These are phyloP conservation scores for Sphagnum contortum DNA, from an alignment of 225 moss, liverwort and hornwort species.

Conservation along the genomic window DNA sequence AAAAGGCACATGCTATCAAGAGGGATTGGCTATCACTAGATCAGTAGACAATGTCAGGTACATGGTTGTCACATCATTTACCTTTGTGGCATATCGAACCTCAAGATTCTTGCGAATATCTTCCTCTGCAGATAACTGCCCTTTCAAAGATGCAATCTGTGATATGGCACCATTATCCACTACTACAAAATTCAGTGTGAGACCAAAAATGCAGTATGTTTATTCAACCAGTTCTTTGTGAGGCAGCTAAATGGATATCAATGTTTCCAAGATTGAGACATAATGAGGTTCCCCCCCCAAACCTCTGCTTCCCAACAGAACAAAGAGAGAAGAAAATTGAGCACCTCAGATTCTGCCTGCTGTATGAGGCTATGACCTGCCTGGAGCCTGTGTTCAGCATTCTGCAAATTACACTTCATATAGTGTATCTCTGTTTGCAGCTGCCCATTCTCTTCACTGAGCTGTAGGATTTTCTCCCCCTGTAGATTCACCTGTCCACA, in stretches of 20 bases:
- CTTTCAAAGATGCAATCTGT: slow-evolving; percentile 48
- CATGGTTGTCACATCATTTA: slow-evolving; percentile 3
- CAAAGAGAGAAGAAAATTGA: neutral
- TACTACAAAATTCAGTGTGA: too few relatives aligned
- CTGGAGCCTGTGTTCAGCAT: slow-evolving; percentile 52
- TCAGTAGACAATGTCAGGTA: neutral
- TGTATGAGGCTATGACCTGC: slow-evolving; percentile 42
- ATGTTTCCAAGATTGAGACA: too few relatives aligned
- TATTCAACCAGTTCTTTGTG: too few relatives aligned
- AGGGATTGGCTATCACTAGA: too few relatives aligned
- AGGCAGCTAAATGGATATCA: too few relatives aligned
- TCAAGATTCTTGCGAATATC: slow-evolving; percentile 43
- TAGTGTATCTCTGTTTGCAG: slow-evolving; percentile 51
- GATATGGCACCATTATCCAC: neutral
- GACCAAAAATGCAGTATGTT: too few relatives aligned
- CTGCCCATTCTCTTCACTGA: slow-evolving; percentile 44
- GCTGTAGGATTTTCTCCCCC: slow-evolving; percentile 41
- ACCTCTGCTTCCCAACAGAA: too few relatives aligned
- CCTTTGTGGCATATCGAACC: slow-evolving; percentile 59
- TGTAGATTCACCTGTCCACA: slow-evolving; percentile 35
- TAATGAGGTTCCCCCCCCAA: too few relatives aligned
- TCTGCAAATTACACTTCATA: slow-evolving; percentile 41
- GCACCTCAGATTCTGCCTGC: slow-evolving; percentile 67
- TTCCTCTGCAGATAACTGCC: slow-evolving; percentile 44
- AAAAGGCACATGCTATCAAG: too few relatives aligned